These are phyloP conservation scores for Kalmanozyma brasiliensis DNA, from an alignment of 1,284 basidiomycete species.

Conservation along the genomic window DNA sequence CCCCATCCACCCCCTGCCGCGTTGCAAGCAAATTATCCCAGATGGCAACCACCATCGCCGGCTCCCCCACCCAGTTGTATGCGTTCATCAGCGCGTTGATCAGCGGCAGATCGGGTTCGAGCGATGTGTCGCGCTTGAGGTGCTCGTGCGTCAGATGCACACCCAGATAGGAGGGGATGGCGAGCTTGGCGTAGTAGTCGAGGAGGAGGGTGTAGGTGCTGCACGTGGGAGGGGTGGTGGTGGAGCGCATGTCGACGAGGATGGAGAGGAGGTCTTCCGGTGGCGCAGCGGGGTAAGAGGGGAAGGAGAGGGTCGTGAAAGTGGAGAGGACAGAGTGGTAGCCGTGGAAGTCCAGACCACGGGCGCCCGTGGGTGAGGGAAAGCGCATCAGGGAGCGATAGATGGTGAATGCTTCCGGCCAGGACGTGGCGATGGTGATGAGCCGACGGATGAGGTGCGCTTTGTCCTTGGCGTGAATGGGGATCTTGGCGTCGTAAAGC, in stretches of 20 bases:
- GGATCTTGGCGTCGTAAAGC: constrained; percentile 21
- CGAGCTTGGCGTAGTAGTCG: constrained; percentile 69
- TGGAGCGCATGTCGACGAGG: constrained; percentile 81
- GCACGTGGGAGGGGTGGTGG: constrained; percentile 74
- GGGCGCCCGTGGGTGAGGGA: constrained; percentile 3
- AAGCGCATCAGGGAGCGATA: constrained; percentile 33
- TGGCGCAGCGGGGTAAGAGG: constrained; percentile 70
- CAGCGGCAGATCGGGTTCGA: constrained; percentile 80
- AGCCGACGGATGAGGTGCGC: constrained; percentile 20
- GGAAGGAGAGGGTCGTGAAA: constrained; percentile 19
- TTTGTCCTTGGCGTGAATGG: constrained; percentile 18
- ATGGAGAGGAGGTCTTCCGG: constrained; percentile 80
- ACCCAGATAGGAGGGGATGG: constrained; percentile 34
- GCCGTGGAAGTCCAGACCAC: constrained; percentile 13
- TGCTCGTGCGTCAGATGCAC: constrained; percentile 80
- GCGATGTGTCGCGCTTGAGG: constrained; percentile 79
- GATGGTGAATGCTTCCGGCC: constrained; percentile 39
- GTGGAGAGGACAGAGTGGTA: constrained; percentile 26
- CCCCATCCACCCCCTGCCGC: constrained; percentile 72
- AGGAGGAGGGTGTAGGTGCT: constrained; percentile 81
- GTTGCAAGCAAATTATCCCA: constrained; percentile 78
- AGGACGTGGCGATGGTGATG: constrained; percentile 31
- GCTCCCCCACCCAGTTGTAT: constrained; percentile 80
- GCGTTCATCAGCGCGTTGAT: constrained; percentile 91
- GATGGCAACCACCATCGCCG: constrained; percentile 77